Base-by-base conservation (phyloP, 2,329 filamentous ascomycete species). In the Paracamarosporium sp. region DNA sequence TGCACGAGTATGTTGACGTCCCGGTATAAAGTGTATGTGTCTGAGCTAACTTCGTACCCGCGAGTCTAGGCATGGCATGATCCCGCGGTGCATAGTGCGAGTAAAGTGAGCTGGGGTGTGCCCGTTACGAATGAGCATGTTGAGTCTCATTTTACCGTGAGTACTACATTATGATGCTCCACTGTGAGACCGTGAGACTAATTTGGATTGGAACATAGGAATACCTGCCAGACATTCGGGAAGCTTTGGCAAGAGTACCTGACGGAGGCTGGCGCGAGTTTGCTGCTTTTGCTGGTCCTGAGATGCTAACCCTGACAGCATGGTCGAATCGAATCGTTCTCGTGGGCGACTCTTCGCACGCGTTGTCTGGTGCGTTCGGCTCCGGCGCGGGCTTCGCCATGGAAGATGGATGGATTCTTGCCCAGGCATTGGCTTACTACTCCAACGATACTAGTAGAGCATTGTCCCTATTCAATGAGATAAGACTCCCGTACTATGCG, bases 331-430 rank as follows among this genome's bases (percentile, higher is more conserved):
- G 53, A 12, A 63, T 85, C 2, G 83, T 81, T 5, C 75, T 86
- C 4, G 78, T 86, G 0, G 84, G 84, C 8, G 84, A 86, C 60
- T 80, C 83, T 0, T 85, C 82, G 1, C 84, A 86, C 65, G 82
- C 84, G 0, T 74, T 85, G 0, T 83, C 82, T 68, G 77, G 77
- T 2, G 78, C 77, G 0, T 80, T 80, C 61, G 80, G 80, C 0
- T 80, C 79, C 3, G 80, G 80, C 0, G 80, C 80, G 5, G 79
- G 76, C 0, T 81, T 81, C 57, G 79, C 80, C 0, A 71, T 81
- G 63, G 76, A 82, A 60, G 80, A 81, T 65, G 78, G 76, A 8
- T 82, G 77, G 78, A 75, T 81, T 24, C 69, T 81, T 1, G 78
- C 78, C 11, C 71, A 72, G 54, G 70, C 78, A 3, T 53, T 57